These are phyloP conservation scores for Geum urbanum DNA, from an alignment of 306 rosid genomes.

Conservation along the genomic window DNA sequence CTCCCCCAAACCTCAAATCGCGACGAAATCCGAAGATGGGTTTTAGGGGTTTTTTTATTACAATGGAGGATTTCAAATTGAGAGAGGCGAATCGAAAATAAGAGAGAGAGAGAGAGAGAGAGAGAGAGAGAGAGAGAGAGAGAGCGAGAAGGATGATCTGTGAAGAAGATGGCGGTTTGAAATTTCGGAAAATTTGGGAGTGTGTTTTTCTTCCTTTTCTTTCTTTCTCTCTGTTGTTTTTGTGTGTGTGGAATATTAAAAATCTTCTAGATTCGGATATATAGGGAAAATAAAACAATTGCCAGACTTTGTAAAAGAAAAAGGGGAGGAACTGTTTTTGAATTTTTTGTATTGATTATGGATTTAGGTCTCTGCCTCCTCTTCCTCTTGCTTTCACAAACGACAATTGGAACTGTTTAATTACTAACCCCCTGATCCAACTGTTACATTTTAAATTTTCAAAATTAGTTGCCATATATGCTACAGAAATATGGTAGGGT, in stretches of 20 bases:
- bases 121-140: background rate
- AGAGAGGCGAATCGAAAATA: background rate
- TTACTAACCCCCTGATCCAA: too few species aligned
- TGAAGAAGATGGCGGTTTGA: constrained; percentile 7
- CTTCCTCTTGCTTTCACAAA: too few species aligned
- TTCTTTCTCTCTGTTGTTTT: background rate
- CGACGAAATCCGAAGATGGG: background rate
- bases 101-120: background rate
- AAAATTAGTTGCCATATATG: too few species aligned
- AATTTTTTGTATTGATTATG: too few species aligned
- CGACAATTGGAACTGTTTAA: too few species aligned
- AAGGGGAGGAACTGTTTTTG: background rate
- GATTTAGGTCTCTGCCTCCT: too few species aligned
- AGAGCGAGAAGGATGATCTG: background rate
- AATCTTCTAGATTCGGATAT: background rate
- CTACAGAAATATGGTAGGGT: too few species aligned
- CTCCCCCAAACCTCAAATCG: constrained; percentile 14
- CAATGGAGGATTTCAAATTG: background rate
- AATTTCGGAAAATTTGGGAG: constrained; percentile 2
- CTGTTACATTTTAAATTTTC: too few species aligned
- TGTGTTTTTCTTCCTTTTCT: background rate
- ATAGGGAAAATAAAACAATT: background rate
- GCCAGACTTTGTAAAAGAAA: background rate
- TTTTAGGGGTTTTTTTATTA: background rate
- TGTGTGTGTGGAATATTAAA: background rate